These are phyloP conservation scores for Hygrocybe coccinea DNA, from an alignment of 768 basidiomycete species.

Conservation along the genomic window DNA sequence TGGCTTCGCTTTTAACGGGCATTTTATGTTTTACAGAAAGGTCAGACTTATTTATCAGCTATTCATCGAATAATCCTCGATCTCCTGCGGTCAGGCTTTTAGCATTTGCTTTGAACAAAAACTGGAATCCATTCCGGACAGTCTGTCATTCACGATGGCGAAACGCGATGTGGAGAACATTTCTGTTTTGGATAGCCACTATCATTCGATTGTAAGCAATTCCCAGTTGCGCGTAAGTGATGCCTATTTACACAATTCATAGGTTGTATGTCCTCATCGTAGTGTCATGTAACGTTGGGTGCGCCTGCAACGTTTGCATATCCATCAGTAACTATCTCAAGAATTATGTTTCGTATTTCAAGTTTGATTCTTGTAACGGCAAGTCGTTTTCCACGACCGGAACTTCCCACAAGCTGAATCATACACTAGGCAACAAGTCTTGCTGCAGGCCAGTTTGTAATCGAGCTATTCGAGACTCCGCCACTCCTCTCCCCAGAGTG, in stretches of 20 bases:
- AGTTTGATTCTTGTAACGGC: constrained; percentile 52
- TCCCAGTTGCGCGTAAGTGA: neutral
- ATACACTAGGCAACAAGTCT: constrained; percentile 48
- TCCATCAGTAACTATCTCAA: neutral
- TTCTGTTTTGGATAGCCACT: constrained; percentile 53
- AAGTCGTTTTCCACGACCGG: constrained; percentile 17
- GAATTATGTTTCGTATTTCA: neutral
- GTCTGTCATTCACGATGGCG: constrained; percentile 40
- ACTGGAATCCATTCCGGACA: constrained; percentile 40
- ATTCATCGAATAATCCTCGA: neutral
- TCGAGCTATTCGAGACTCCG: constrained; percentile 33
- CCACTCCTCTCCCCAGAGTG: neutral
- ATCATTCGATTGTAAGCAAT: constrained; percentile 55
- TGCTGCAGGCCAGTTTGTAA: constrained; percentile 53
- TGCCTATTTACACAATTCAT: constrained; percentile 2
- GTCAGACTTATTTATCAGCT: constrained; percentile 28
- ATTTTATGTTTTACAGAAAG: constrained; percentile 54
- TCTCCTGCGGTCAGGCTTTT: constrained; percentile 37
- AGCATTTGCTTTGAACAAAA: constrained; percentile 44
- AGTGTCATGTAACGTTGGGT: constrained; percentile 71
- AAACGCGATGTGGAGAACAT: constrained; percentile 49
- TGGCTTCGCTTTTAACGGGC: constrained; percentile 41
- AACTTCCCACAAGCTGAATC: constrained; percentile 1
- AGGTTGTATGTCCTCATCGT: constrained; percentile 71
- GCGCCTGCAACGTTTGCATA: constrained; percentile 28